These are phyloP conservation scores for Halenospora varia DNA, from an alignment of 495 filamentous ascomycete genomes.

Conservation along the genomic window DNA sequence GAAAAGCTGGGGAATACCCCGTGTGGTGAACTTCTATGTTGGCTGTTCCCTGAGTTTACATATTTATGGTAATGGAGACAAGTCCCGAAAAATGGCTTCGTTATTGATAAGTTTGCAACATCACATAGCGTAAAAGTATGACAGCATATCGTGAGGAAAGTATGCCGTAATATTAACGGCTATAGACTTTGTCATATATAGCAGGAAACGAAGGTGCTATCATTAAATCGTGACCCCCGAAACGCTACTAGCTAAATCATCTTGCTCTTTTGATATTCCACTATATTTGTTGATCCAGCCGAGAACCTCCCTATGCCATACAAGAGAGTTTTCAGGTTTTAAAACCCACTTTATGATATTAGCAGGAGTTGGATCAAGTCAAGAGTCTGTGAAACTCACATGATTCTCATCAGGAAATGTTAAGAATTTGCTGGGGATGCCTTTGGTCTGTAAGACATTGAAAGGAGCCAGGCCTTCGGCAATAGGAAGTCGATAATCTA, in stretches of 20 bases:
- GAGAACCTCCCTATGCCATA: constrained; percentile 88
- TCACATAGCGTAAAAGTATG: too few relatives aligned
- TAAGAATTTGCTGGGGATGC: constrained; percentile 67
- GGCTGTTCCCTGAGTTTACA: too few relatives aligned
- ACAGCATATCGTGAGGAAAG: too few relatives aligned
- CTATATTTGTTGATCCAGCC: constrained; percentile 85
- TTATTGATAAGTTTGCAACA: too few relatives aligned
- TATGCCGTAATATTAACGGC: too few relatives aligned
- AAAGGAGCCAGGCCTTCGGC: constrained; percentile 82
- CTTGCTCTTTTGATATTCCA: constrained; percentile 38
- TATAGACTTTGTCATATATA: too few relatives aligned
- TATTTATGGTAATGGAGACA: too few relatives aligned
- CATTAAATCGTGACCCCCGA: constrained; percentile 4
- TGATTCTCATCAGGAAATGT: constrained; percentile 81
- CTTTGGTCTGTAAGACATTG: constrained; percentile 75
- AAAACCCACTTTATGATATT: constrained; percentile 69
- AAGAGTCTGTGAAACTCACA: constrained; percentile 34
- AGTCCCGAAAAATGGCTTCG: too few relatives aligned
- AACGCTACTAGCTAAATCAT: constrained; percentile 5
- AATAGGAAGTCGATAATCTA: constrained; percentile 86
- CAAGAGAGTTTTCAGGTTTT: constrained; percentile 83
- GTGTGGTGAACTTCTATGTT: too few relatives aligned
- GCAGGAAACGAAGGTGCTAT: too few relatives aligned
- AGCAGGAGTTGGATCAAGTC: background rate
- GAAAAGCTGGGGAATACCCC: too few relatives aligned